Evolutionary conservation across 2,329 filamentous ascomycete genomes (phyloP).

Genomic region (Apiospora phragmitis): DNA sequence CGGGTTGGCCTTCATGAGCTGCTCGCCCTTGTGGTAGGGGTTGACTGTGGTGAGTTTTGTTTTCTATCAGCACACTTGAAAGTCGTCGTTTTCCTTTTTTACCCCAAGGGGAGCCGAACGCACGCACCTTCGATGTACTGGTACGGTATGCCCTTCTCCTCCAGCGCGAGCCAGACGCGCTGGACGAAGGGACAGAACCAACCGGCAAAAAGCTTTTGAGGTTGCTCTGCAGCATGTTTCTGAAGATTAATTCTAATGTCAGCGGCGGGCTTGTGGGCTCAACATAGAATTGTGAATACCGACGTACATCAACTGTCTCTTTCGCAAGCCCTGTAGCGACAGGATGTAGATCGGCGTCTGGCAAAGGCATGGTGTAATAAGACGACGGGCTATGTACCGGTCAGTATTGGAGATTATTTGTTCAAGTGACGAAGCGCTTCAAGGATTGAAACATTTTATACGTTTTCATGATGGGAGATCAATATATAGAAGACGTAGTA

Average conservation of each 20-base stretch:
- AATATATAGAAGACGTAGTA: not conserved
- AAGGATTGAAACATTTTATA: not conserved
- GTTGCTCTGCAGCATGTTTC: slow-evolving; percentile 28
- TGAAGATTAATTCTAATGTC: not conserved
- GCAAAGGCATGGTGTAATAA: slow-evolving; percentile 23
- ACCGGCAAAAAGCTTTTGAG: slow-evolving; percentile 22
- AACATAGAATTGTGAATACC: not conserved
- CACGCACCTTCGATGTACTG: slow-evolving; percentile 48
- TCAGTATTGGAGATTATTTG: not conserved
- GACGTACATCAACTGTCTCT: slow-evolving; percentile 25
- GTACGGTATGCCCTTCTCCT: slow-evolving; percentile 61
- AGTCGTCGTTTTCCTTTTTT: too few species aligned
- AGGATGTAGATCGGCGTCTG: slow-evolving; percentile 28
- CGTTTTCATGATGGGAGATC: too few species aligned
- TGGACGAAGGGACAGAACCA: slow-evolving; percentile 44
- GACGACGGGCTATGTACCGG: slow-evolving; percentile 9
- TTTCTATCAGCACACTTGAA: not conserved
- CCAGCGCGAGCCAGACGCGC: slow-evolving; percentile 55
- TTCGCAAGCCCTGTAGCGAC: slow-evolving; percentile 29
- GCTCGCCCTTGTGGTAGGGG: slow-evolving; percentile 56
- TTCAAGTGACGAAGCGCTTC: not conserved
- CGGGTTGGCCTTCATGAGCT: slow-evolving; percentile 56
- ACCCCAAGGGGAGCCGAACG: too few species aligned
- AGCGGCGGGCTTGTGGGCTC: not conserved
- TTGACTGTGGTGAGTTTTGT: slow-evolving; percentile 47